phyloP scores from a whole-genome alignment of 2,329 filamentous ascomycete genomes.

The Aspergillus fructus region DNA sequence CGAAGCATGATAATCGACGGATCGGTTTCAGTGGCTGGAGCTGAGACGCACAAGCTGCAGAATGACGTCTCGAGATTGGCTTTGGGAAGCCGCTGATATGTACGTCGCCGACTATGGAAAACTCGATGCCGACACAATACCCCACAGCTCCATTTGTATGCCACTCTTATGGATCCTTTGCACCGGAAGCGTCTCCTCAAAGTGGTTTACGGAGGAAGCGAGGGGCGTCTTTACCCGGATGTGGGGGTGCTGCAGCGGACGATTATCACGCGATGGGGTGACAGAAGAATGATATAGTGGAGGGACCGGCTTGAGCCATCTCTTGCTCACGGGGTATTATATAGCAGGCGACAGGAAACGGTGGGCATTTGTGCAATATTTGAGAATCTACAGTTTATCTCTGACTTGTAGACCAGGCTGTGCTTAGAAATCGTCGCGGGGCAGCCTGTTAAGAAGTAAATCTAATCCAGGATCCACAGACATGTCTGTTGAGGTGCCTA shows the following conservation, averaged over 20 bases:
- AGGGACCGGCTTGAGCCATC: not conserved
- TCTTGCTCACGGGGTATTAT: not conserved
- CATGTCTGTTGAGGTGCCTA: too few species aligned
- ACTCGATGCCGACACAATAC: not conserved
- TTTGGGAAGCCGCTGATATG: conserved; percentile 5
- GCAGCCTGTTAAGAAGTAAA: too few species aligned
- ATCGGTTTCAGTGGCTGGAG: not conserved
- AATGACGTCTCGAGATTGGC: conserved; percentile 18
- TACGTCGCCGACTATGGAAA: conserved; percentile 2
- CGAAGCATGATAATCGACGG: not conserved
- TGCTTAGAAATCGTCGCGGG: too few species aligned
- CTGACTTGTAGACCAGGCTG: not conserved
- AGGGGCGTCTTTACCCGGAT: not conserved
- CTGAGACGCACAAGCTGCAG: conserved; percentile 13
- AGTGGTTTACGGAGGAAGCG: not conserved
- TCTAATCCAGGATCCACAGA: too few species aligned
- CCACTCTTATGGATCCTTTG: not conserved
- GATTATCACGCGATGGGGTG: not conserved
- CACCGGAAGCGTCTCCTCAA: not conserved
- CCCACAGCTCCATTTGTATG: not conserved
- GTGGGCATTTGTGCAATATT: not conserved
- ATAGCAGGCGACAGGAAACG: not conserved
- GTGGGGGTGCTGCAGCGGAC: not conserved
- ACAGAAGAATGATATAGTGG: not conserved
- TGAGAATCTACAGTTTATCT: not conserved